Percentiles rank a stretch among this genome's conserved stretches.
phyloP scores from a whole-genome alignment of 805 yeast genomes.

The Starmerella bacillaris region DNA sequence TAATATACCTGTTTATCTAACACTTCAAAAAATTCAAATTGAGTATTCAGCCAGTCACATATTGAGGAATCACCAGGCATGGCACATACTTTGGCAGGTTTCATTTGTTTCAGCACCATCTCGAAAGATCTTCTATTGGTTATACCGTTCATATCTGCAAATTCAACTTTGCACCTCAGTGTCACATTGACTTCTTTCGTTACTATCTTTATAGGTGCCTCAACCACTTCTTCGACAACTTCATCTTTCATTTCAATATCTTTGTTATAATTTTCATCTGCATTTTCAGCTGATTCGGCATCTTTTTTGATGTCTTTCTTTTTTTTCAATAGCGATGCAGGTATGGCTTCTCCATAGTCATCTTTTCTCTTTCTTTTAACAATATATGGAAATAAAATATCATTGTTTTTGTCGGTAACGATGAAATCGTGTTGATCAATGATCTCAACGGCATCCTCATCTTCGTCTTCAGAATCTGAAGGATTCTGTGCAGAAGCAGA shows the following conservation, averaged over 20 bases:
- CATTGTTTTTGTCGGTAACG: slow-evolving; percentile 3
- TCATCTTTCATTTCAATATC: slow-evolving; percentile 14
- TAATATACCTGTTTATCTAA: slow-evolving; percentile 8
- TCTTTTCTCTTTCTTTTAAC: slow-evolving; percentile 46
- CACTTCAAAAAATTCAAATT: slow-evolving; percentile 2
- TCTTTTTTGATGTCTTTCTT: slow-evolving; percentile 1
- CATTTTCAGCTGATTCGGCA: neutral
- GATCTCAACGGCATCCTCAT: slow-evolving; percentile 16
- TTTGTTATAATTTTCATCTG: neutral
- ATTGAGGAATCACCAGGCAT: slow-evolving; percentile 25
- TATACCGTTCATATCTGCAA: slow-evolving; percentile 63
- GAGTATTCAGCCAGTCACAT: slow-evolving; percentile 5
- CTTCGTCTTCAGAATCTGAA: slow-evolving; percentile 20
- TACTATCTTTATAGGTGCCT: slow-evolving; percentile 32
- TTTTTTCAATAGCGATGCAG: slow-evolving; percentile 16
- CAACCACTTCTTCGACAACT: slow-evolving; percentile 14
- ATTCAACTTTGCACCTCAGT: slow-evolving; percentile 54
- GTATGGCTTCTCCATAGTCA: slow-evolving; percentile 73
- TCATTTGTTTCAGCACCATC: slow-evolving; percentile 57
- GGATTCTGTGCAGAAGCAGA: slow-evolving; percentile 21
- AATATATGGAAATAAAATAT: slow-evolving; percentile 60
- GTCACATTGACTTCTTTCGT: slow-evolving; percentile 24
- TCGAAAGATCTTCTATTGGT: slow-evolving; percentile 70
- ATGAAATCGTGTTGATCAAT: neutral
- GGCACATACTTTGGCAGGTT: slow-evolving; percentile 55